Base-by-base conservation (phyloP, 305 asterid genomes). In the Fraxinus albicans region DNA sequence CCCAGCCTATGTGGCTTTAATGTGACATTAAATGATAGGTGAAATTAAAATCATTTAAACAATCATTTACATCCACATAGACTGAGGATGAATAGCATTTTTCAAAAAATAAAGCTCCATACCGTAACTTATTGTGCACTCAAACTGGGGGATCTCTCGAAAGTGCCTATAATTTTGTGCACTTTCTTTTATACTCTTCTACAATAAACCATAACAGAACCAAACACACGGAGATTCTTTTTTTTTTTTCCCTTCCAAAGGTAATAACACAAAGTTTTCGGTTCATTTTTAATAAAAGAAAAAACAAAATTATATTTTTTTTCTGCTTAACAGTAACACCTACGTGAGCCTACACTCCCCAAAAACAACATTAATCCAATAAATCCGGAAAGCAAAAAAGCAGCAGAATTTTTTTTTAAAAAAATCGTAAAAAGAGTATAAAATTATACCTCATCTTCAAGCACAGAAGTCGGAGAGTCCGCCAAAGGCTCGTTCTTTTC, bases 381-480 rank as follows among this genome's bases (percentile, higher is more conserved):
- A 23, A 67, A 40, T 27, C 72, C n/a, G 29, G 27, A 53, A 77
- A 79, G 73, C 6, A 19, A 70, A 47, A 69, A 77, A 82, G 19
- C 74, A 77, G 25, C 33, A 83, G 21, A 82, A 84, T 40, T 27
- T 34, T 34, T 34, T 3, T 34, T 34, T 6, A 36, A 33, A 74
- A 36, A 50, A 55, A 65, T 13, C 65, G 29, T 2, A 23, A 63
- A n/a, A 15, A 36, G 44, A 3, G 78, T 12, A 13, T 44, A 4
- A 73, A 83, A 19, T 9, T 25, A 69, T 81, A 94, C 99, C 93
- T 96, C 99, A 7, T 96, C 98, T 80, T 92, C 94, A 23, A 96
- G 98, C 25, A 94, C 99, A 84, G 98, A 96, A 23, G 97, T 94
- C 47, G 99, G 99, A 82, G 99, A 96, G 84, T 95, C 98, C 5